Evolutionary conservation across 371 early-diverging fungal genomes (phyloP), one percentile per base, ranked within the genome.

Genomic region (Saksenaea vasiformis): DNA sequence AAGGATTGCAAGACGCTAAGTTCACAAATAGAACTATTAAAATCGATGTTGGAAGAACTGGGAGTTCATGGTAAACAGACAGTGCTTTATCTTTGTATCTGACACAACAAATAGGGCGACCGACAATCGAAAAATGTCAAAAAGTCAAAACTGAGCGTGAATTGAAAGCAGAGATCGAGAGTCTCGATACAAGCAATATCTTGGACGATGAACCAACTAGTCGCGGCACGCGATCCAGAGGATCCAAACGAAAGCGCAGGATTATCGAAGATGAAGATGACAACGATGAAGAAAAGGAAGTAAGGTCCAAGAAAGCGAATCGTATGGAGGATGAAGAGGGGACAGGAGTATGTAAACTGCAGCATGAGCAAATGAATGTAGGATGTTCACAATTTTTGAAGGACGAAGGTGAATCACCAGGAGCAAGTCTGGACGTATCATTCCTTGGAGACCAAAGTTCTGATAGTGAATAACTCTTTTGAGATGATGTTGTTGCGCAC

Each of bases 51-150:
- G 19, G 60, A 56, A 15, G 66, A 65, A 9, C 56, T 68, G 13
- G 66, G 68, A 19, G 64, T 68, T 5, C 58, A 68, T 34, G 72
- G 71, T 71, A 64, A 63, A 13, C 5, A 11, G 4, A 5, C 9
- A 57, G n/a, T 10, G 19, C 31, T 1, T 11, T 38, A 31, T 82
- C n/a, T 62, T 35, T 13, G 7, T 56, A 47, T 41, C 56, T 19
- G 8, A 53, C 28, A 28, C 22, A 43, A 35, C 19, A 14, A 58
- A 17, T 60, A 59, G 19, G 83, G 1, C 74, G 72, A n/a, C 82
- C 82, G 0, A 68, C 78, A 0, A 17, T 76, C 5, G 78, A 82
- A 44, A 79, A 82, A 54, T 82, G 82, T 44, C 65, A 77, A 60
- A 70, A 76, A 19, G 57, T 77, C 51, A 82, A 79, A 31, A 63